Percentiles rank a stretch among this genome's conserved stretches.
Evolutionary conservation across 192 early-diverging fungal genomes (phyloP).

Genomic region (Ambispora gerdemannii): DNA sequence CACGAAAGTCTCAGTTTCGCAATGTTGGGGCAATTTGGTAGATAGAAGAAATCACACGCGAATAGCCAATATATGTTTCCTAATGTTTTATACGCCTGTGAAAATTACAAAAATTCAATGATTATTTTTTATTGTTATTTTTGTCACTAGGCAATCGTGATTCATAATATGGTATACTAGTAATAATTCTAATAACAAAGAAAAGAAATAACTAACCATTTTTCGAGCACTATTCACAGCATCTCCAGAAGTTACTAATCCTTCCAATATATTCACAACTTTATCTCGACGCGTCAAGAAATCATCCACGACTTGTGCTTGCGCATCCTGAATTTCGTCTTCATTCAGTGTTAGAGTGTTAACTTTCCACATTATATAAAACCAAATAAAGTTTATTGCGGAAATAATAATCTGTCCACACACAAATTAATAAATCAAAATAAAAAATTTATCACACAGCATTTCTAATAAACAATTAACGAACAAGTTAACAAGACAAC

Average conservation of each 20-base stretch:
- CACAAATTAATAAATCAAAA: too few species aligned
- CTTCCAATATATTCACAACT: conserved; percentile 3
- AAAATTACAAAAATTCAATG: too few species aligned
- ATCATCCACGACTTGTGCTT: not conserved
- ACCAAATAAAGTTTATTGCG: conserved; percentile 34
- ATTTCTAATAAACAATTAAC: too few species aligned
- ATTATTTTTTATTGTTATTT: too few species aligned
- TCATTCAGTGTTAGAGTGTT: conserved; percentile 8
- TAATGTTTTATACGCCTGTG: conserved; percentile 43
- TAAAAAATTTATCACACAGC: too few species aligned
- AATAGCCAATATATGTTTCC: conserved; percentile 52
- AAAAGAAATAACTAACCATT: conserved; percentile 14
- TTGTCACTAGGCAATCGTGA: too few species aligned
- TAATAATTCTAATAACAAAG: too few species aligned
- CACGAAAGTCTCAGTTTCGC: conserved; percentile 36
- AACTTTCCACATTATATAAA: conserved; percentile 40
- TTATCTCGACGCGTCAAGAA: conserved; percentile 15
- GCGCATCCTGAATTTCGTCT: not conserved
- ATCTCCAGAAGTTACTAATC: not conserved
- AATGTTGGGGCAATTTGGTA: conserved; percentile 21
- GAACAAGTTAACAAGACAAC: not conserved
- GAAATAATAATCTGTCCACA: conserved; percentile 31
- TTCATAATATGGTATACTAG: too few species aligned
- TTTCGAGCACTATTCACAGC: not conserved
- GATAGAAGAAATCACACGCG: conserved; percentile 47